Evolutionary conservation across 164 flowering plant genomes (phyloP).

Genomic region (Umbellularia californica): DNA sequence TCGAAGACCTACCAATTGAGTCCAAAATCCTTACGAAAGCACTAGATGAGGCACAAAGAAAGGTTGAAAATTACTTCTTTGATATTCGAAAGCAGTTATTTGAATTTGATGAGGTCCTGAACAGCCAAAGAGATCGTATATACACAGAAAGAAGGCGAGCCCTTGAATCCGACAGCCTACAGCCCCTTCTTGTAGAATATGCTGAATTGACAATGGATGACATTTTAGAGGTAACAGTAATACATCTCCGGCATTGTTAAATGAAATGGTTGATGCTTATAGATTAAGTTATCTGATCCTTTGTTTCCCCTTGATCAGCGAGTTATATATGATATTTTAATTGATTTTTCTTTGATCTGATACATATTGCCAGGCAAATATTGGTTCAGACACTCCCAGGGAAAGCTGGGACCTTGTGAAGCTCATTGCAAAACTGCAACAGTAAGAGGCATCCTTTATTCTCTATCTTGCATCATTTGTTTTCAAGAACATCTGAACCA

Average conservation of each 20-base stretch:
- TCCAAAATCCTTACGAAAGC: conserved; percentile 96
- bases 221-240: conserved; percentile 66
- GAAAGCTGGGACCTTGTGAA: conserved; percentile 95
- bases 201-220: conserved; percentile 99
- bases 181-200: conserved; percentile 85
- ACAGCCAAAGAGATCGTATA: conserved; percentile 98
- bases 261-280: no score
- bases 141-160: conserved; percentile 97
- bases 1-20: conserved; percentile 96
- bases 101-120: conserved; percentile 94
- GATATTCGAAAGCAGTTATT: conserved; percentile 93
- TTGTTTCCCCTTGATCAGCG: no score
- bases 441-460: conserved; percentile 46
- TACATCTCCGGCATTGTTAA: not conserved
- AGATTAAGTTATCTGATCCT: no score
- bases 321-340: not conserved
- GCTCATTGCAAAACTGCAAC: conserved; percentile 86
- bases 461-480: not conserved
- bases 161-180: conserved; percentile 75
- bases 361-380: conserved; percentile 59
- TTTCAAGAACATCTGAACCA: not conserved
- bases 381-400: conserved; percentile 76
- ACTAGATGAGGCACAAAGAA: conserved; percentile 95
- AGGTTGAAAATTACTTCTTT: conserved; percentile 96
- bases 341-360: not conserved